Evolutionary conservation across 192 early-diverging fungal species (phyloP), one percentile per base, ranked within the genome.

Genomic region (Funneliformis geosporum): DNA sequence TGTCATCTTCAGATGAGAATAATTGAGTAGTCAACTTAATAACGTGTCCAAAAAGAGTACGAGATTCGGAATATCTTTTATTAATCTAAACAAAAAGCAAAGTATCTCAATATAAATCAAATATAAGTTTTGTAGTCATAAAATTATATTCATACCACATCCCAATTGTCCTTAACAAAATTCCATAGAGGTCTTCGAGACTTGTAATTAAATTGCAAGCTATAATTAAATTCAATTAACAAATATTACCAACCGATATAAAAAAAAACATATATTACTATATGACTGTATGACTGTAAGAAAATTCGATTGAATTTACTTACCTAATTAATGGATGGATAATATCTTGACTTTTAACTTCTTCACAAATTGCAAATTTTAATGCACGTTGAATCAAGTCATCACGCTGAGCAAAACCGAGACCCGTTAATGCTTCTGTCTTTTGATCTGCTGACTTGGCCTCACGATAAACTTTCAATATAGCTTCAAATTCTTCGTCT

Each of bases 281-380:
- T n/a, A n/a, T n/a, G n/a, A n/a, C n/a, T n/a, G n/a, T n/a, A n/a
- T n/a, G n/a, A n/a, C n/a, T n/a, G n/a, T n/a, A n/a, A n/a, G n/a
- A n/a, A n/a, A n/a, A n/a, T n/a, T n/a, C n/a, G n/a, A n/a, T n/a
- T n/a, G n/a, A n/a, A n/a, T n/a, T n/a, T n/a, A n/a, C n/a, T n/a
- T 80, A 88, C 87, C 82, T 79, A 61, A 62, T 44, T 60, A 87
- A 85, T 14, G 87, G 70, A 72, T 90, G 89, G 28, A 81, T 74
- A n/a, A 93, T 86, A 81, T 95, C 94, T 81, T 94, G 93, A 62
- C 88, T 85, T 79, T 90, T 89, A 69, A 95, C 92, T 66, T 89
- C 82, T 23, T 93, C 90, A 25, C 89, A 86, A 23, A 94, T 80
- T 12, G 89, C 85, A 81, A 93, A 87, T 65, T 86, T 84, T 23